phyloP scores from a whole-genome alignment of 257 asterid genomes.

The Voacanga thouarsii region DNA sequence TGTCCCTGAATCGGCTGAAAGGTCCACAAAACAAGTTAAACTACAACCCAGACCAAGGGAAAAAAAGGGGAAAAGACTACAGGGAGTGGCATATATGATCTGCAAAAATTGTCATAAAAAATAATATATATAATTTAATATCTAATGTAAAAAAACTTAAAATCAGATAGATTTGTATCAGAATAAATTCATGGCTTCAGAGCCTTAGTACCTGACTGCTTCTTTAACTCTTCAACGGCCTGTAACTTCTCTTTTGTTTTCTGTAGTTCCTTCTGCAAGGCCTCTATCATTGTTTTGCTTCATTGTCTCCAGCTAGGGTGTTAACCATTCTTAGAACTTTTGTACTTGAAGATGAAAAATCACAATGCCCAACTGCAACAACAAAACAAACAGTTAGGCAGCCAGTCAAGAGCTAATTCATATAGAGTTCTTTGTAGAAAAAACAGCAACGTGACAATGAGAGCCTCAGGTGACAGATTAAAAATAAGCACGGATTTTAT shows the following conservation, averaged over 20 bases:
- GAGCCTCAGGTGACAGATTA: neutral
- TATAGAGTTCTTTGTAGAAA: constrained; percentile 1
- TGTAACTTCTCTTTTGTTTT: constrained; percentile 84
- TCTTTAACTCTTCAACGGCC: constrained; percentile 93
- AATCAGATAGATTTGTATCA: neutral
- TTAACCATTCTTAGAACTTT: constrained; percentile 95
- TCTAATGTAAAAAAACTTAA: neutral
- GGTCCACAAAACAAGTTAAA: neutral
- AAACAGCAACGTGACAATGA: neutral
- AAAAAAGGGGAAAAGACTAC: neutral
- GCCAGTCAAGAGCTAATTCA: neutral
- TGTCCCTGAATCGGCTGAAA: constrained; percentile 84
- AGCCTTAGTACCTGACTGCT: constrained; percentile 65
- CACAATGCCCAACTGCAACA: constrained; percentile 87
- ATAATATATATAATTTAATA: too few relatives aligned
- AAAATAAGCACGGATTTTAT: neutral
- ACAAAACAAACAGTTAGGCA: constrained; percentile 10
- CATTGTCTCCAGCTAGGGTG: constrained; percentile 84
- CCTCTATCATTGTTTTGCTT: constrained; percentile 95
- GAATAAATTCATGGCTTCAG: neutral
- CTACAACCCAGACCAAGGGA: constrained; percentile 5
- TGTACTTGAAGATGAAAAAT: constrained; percentile 85
- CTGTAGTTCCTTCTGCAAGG: constrained; percentile 88
- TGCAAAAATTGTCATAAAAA: neutral
- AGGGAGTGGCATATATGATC: neutral